Percentiles rank a stretch among this genome's conserved stretches.
phyloP scores from a whole-genome alignment of 176 grass and related monocot species.

The Avena eriantha region DNA sequence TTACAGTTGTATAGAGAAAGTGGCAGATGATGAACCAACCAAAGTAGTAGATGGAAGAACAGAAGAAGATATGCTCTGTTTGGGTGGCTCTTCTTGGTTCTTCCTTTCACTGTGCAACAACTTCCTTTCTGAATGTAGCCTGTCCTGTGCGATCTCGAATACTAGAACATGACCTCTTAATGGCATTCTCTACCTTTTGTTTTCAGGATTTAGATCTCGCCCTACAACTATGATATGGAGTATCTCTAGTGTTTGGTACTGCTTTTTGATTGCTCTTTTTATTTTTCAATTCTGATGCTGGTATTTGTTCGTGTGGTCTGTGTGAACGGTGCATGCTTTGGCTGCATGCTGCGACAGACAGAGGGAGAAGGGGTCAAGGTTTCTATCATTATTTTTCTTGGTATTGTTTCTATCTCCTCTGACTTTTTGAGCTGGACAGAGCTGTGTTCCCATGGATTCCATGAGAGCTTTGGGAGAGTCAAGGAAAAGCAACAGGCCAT shows the following conservation, averaged over 20 bases:
- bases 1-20: slow-evolving; percentile 55
- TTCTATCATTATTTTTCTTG: slow-evolving; percentile 28
- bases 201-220: slow-evolving; percentile 32
- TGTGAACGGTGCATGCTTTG: slow-evolving; percentile 40
- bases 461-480: slow-evolving; percentile 43
- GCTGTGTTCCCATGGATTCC: slow-evolving; percentile 45
- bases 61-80: background rate
- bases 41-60: slow-evolving; percentile 11
- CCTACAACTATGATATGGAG: background rate
- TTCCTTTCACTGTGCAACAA: slow-evolving; percentile 42
- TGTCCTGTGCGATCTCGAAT: slow-evolving; percentile 32
- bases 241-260: background rate
- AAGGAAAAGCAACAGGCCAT: slow-evolving; percentile 43
- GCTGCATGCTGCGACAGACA: slow-evolving; percentile 34
- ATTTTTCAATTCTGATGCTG: background rate
- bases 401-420: slow-evolving; percentile 56
- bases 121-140: slow-evolving; percentile 38
- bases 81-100: slow-evolving; percentile 42
- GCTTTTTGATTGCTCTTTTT: slow-evolving; percentile 19
- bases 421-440: slow-evolving; percentile 36
- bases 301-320: slow-evolving; percentile 36
- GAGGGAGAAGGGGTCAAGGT: slow-evolving; percentile 30
- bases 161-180: background rate
- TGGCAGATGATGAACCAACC: slow-evolving; percentile 42
- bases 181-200: slow-evolving; percentile 31